These are phyloP conservation scores for Ulota crispa DNA, from an alignment of 225 moss, liverwort and hornwort species.

Conservation along the genomic window DNA sequence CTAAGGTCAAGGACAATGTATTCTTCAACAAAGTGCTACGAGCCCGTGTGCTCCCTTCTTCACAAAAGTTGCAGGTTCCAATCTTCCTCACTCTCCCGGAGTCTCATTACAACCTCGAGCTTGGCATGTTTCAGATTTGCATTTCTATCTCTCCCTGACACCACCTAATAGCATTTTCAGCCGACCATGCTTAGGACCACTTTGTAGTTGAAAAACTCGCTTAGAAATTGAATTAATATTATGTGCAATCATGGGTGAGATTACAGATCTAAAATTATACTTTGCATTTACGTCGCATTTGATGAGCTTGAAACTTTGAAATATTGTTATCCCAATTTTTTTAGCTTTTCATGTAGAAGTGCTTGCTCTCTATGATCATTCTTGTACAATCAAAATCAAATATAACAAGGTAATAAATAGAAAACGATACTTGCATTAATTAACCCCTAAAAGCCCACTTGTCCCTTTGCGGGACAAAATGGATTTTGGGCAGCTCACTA, in stretches of 20 bases:
- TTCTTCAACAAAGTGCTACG: slow-evolving; percentile 47
- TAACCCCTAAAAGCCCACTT: too few species aligned
- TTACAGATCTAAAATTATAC: neutral
- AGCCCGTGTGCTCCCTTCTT: slow-evolving; percentile 58
- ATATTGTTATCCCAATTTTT: neutral
- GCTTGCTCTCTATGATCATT: neutral
- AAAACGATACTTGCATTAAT: neutral
- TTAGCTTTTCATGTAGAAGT: neutral
- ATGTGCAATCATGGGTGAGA: neutral
- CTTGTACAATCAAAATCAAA: neutral
- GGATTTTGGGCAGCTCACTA: too few species aligned
- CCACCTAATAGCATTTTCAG: neutral
- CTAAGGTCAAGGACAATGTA: slow-evolving; percentile 47
- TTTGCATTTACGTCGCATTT: neutral
- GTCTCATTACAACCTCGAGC: slow-evolving; percentile 74
- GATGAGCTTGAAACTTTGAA: neutral
- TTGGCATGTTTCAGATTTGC: slow-evolving; percentile 85
- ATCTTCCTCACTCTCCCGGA: slow-evolving; percentile 82
- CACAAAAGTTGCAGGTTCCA: slow-evolving; percentile 63
- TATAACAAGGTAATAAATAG: neutral
- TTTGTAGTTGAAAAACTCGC: neutral
- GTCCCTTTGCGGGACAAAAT: too few species aligned
- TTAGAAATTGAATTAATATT: neutral
- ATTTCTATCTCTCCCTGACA: slow-evolving; percentile 10
- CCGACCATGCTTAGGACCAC: slow-evolving; percentile 1